These are phyloP conservation scores for Chloranthus sessilifolius DNA, from an alignment of 164 flowering plant species.

Conservation along the genomic window DNA sequence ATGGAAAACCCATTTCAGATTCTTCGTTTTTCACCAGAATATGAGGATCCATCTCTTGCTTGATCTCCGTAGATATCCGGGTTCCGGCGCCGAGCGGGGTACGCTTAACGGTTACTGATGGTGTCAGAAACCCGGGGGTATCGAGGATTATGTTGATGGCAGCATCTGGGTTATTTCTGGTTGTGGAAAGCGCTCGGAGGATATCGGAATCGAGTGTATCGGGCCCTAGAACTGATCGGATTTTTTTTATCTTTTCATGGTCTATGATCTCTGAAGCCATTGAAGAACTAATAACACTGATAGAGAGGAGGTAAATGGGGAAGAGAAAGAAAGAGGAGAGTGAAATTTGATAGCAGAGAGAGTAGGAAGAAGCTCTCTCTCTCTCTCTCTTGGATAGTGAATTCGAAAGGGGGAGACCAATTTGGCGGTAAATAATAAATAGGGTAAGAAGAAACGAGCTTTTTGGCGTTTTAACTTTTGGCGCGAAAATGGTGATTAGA, in stretches of 20 bases:
- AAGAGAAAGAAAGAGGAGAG: no score
- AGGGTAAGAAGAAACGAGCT: no score
- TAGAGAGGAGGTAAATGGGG: no score
- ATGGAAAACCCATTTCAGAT: conserved; percentile 3
- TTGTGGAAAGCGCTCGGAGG: conserved; percentile 15
- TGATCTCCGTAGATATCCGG: conserved; percentile 21
- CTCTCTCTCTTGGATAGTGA: no score
- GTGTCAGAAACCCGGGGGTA: conserved; percentile 7
- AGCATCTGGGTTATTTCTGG: conserved; percentile 14
- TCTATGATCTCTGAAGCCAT: no score
- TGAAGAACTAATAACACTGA: no score
- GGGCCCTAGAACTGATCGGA: conserved; percentile 14
- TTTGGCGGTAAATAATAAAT: no score
- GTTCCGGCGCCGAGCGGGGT: conserved; percentile 35
- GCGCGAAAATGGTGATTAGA: no score
- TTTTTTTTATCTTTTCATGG: conserved; percentile 6
- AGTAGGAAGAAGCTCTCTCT: no score
- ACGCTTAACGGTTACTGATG: conserved; percentile 17
- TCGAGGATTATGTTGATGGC: conserved; percentile 17
- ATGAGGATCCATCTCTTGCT: conserved; percentile 13
- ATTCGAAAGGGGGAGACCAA: no score
- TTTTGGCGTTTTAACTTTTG: no score
- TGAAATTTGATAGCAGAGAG: no score
- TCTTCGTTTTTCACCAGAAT: conserved; percentile 10
- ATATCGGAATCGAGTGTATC: conserved; percentile 18